Evolutionary conservation across 768 basidiomycete genomes (phyloP), one percentile per base, ranked within the genome.

Genomic region (Mycena rosella): DNA sequence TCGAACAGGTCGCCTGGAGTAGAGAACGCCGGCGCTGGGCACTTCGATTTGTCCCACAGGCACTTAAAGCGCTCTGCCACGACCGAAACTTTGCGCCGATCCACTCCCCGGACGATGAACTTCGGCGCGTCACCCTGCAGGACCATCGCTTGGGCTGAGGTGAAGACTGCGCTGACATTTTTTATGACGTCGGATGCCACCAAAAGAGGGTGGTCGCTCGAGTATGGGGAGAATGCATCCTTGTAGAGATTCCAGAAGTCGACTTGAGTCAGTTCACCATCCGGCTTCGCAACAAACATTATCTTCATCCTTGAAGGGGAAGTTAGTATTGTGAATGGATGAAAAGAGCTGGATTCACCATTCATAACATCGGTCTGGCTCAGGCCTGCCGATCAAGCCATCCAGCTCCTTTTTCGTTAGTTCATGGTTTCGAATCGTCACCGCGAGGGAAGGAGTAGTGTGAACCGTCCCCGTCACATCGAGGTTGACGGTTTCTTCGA

Each of bases 211-310:
- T 87, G 82, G 61, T 83, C 83, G 1, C 88, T 86, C 65, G 84
- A 77, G 73, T 83, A 85, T 1, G 89, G 88, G 1, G 86, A 80
- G 73, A 98, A 98, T 1, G 88, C 88, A 65, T 93, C 92, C 68
- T 92, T 91, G 80, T 99, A 99, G 15, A 96, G 85, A 63, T 89
- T 95, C 96, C 97, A 99, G 74, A 99, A 95, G 61, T 94, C 91
- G 36, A 97, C 95, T 78, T 99, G 98, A 0, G 95, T 96, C 51
- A 98, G 82, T 74, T 96, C 93, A 5, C 92, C 89, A 5, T 92
- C 89, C 2, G 90, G 78, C 67, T 91, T 90, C 20, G 90, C 83
- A 18, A 91, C 85, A 73, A 96, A 98, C 85, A 95, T 92, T n/a
- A 85, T 79, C 74, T 89, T 90, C 93, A 99, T 97, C 97, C 97